Evolutionary conservation across 495 filamentous ascomycete species (phyloP), one percentile per base, ranked within the genome.

Genomic region (Clavariopsis aquatica): DNA sequence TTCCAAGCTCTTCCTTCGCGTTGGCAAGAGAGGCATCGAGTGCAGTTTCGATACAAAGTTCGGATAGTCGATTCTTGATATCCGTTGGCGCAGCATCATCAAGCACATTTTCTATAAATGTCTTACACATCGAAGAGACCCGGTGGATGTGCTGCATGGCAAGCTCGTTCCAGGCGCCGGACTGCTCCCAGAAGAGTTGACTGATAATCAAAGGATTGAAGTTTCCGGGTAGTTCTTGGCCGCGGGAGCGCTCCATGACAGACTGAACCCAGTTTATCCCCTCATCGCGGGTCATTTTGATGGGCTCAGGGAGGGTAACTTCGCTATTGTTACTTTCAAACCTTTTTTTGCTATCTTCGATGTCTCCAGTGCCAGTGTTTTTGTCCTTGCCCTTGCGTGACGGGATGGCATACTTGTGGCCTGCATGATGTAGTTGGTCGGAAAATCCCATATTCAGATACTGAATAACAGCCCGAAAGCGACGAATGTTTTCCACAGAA

Each of bases 391-490:
- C 31, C 31, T 34, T 34, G 31, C 31, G 31, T 12, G 31, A 34
- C 1, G 54, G 28, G 52, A 69, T 68, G 19, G 24, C 46, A 31
- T 57, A 72, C 45, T 68, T 72, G 51, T 72, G 66, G 1, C 73
- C 73, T 3, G 26, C 3, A 13, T 28, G 49, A 9, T 52, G 53
- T 60, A 75, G 68, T 19, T 52, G 7, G 19, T 49, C 47, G 2
- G 47, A 22, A 15, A 49, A 49, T 24, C 8, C 19, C 12, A 49
- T 24, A 22, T 49, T 49, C 20, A 72, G 57, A 55, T 68, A 26
- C 46, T 73, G 73, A 23, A 74, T 57, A 2, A 68, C 62, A 1
- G 73, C 73, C 7, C 73, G 72, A 8, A 75, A 56, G 6, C 73
- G 57, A 10, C 63, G 55, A 12, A 67, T 54, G 29, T 71, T 71